Percentiles rank a stretch among this genome's conserved stretches.
Evolutionary conservation across 192 early-diverging fungal species (phyloP).

Genomic region (Funneliformis mosseae): DNA sequence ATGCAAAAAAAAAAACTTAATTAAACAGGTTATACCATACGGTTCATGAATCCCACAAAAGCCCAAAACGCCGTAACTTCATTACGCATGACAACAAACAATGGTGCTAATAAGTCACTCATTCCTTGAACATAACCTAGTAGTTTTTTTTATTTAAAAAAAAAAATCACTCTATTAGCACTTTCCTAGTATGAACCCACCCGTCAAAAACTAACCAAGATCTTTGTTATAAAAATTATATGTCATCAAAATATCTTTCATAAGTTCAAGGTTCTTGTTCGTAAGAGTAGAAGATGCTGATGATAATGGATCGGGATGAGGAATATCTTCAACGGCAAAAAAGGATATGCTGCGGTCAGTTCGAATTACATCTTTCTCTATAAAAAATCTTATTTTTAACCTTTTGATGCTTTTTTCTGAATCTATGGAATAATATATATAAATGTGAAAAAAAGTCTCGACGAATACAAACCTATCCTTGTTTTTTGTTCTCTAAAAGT

Average conservation of each 20-base stretch:
- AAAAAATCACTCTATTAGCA: neutral
- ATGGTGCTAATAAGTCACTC: constrained; percentile 90
- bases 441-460: neutral
- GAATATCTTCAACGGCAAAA: constrained; percentile 71
- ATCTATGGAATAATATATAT: neutral
- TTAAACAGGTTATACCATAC: constrained; percentile 61
- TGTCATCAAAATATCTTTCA: constrained; percentile 90
- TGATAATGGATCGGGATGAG: constrained; percentile 47
- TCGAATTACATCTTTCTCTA: constrained; percentile 95
- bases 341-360: constrained; percentile 88
- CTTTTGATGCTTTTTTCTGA: neutral
- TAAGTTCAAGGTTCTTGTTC: constrained; percentile 78
- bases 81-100: constrained; percentile 85
- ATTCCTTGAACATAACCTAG: constrained; percentile 96
- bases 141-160: neutral
- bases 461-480: constrained; percentile 52
- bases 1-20: constrained; percentile 24
- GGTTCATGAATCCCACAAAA: constrained; percentile 88
- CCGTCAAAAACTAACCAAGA: constrained; percentile 46
- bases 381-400: neutral
- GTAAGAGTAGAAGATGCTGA: constrained; percentile 41
- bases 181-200: neutral
- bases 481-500: constrained; percentile 73
- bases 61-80: constrained; percentile 94
- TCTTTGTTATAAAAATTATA: constrained; percentile 88